phyloP scores from a whole-genome alignment of 2,329 filamentous ascomycete species.

The Calonectria crousiana region DNA sequence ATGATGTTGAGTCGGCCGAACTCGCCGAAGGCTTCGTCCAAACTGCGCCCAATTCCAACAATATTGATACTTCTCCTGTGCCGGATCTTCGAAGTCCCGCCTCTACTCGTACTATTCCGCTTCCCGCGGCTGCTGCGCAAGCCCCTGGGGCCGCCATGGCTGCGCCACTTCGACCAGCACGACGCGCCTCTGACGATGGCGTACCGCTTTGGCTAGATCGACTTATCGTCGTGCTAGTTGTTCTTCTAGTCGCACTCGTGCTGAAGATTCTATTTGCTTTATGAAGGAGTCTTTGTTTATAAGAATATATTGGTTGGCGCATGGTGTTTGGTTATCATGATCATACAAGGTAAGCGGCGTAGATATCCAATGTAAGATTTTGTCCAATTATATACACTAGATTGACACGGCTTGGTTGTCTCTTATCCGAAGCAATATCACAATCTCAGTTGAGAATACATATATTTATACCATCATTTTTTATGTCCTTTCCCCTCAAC shows the following conservation, averaged over 20 bases:
- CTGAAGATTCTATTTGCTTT: slow-evolving; percentile 62
- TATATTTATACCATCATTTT: slow-evolving; percentile 14
- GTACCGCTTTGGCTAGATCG: slow-evolving; percentile 84
- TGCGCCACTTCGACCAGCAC: slow-evolving; percentile 33
- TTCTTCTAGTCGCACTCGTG: slow-evolving; percentile 79
- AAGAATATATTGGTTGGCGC: neutral
- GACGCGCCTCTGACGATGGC: slow-evolving; percentile 54
- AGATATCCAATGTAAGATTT: slow-evolving; percentile 39
- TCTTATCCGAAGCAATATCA: slow-evolving; percentile 16
- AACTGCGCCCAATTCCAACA: slow-evolving; percentile 50
- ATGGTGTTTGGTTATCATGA: slow-evolving; percentile 9
- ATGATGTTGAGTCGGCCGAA: slow-evolving; percentile 59
- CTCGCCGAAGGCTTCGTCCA: slow-evolving; percentile 70
- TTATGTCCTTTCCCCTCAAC: neutral
- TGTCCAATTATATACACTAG: neutral
- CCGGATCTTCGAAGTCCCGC: slow-evolving; percentile 28
- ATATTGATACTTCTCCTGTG: neutral
- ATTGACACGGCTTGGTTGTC: neutral
- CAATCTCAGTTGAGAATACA: too few relatives aligned
- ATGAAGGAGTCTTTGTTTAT: slow-evolving; percentile 26
- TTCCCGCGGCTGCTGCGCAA: slow-evolving; percentile 19
- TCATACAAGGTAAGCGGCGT: slow-evolving; percentile 30
- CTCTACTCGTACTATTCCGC: slow-evolving; percentile 28
- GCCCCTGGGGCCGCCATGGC: slow-evolving; percentile 2
- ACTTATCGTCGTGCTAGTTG: slow-evolving; percentile 78